Evolutionary conservation across 345 rosid genomes (phyloP), one percentile per base, ranked within the genome.

Genomic region (Mercurialis annua): DNA sequence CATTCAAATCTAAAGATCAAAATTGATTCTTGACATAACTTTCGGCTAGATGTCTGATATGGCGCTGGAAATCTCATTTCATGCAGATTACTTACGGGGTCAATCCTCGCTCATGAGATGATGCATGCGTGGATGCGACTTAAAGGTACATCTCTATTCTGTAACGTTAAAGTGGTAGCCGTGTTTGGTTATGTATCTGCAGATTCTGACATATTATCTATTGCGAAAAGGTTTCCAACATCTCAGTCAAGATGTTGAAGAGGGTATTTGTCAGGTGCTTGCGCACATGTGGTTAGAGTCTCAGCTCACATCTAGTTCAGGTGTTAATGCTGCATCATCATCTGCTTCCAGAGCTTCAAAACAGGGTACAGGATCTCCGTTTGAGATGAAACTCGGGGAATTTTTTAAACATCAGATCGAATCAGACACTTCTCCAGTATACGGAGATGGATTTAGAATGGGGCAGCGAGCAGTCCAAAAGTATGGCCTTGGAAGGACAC

Each of bases 61-160:
- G 1, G 43, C 47, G 38, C 49, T 57, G 58, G 62, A 58, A 46
- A 53, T 62, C 20, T 72, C 27, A 59, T 27, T 53, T 36, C 56
- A 6, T 58, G 64, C 86, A 93, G 99, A 80, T 83, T 94, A 77
- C 82, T 94, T 63, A 94, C 98, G 21, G 99, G 98, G 34, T 91
- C 99, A 30, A 91, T 94, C 73, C 79, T 94, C 64, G 99, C 97
- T 69, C 99, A 94, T 42, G 98, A 94, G 74, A 89, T 94, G 98
- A 94, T 94, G 99, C 99, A 94, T 62, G 99, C 97, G 21, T 94
- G 97, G 98, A 85, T 94, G 82, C 88, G 98, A 48, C 96, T 94
- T 24, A 82, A 79, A 82, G 99, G 99, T 94, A 53, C 14, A 43
- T 49, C 15, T 69, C 26, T 9, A 27, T 42, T 42, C 56, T 8